phyloP scores from a whole-genome alignment of 257 asterid genomes.

The Plantago elongata region DNA sequence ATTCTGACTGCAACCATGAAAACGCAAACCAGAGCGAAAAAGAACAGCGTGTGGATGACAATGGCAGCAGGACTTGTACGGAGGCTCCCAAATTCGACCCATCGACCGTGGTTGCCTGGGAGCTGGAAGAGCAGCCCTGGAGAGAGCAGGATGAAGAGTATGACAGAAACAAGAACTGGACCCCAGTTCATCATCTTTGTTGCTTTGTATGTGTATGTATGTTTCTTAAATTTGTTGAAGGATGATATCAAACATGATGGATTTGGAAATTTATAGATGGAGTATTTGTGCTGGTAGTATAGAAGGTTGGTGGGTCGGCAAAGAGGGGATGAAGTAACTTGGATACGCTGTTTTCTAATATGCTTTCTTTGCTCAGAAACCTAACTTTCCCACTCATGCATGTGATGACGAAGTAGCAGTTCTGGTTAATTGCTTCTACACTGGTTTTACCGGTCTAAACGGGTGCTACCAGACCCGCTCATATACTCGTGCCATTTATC shows the following conservation, averaged over 20 bases:
- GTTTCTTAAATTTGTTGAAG: neutral
- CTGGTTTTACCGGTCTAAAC: too few species aligned
- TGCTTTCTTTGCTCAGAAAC: too few species aligned
- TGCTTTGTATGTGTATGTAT: neutral
- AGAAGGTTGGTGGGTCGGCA: conserved; percentile 2
- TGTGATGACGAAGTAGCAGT: too few species aligned
- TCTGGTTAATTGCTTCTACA: too few species aligned
- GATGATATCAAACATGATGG: neutral
- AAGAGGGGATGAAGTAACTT: conserved; percentile 11
- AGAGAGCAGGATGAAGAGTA: conserved; percentile 45
- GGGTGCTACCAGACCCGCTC: too few species aligned
- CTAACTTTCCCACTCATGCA: too few species aligned
- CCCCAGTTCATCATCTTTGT: conserved; percentile 47
- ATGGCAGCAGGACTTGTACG: conserved; percentile 52
- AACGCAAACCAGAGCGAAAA: conserved; percentile 45
- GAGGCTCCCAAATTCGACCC: conserved; percentile 44
- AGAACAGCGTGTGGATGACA: conserved; percentile 44
- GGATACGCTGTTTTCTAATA: neutral
- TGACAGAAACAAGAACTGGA: conserved; percentile 37
- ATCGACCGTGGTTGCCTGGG: conserved; percentile 36
- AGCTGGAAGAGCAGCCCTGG: conserved; percentile 54
- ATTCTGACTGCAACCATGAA: conserved; percentile 36
- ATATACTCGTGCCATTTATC: too few species aligned
- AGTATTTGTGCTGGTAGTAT: neutral
- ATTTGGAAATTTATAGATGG: neutral